Percentiles rank a stretch among this genome's conserved stretches.
phyloP scores from a whole-genome alignment of 257 asterid genomes.

The Nicotiana obtusifolia region DNA sequence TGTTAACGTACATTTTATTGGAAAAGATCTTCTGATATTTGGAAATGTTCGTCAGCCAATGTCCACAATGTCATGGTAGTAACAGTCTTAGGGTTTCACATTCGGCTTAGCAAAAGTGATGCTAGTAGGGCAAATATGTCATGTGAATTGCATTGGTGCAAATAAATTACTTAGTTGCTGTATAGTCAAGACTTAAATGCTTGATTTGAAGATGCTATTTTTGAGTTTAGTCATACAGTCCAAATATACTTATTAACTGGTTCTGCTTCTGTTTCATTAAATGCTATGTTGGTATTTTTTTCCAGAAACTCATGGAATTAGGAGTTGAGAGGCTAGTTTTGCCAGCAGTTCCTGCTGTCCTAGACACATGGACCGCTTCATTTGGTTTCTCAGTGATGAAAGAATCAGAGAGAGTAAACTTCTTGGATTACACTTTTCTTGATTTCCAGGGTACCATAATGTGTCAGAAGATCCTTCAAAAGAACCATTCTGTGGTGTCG shows the following conservation, averaged over 20 bases:
- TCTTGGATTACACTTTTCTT: conserved; percentile 52
- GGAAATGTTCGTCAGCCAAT: background rate
- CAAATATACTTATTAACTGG: background rate
- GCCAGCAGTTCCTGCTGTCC: conserved; percentile 68
- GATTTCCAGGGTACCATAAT: conserved; percentile 70
- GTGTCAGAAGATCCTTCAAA: conserved; percentile 62
- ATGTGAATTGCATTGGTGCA: background rate
- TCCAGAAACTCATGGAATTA: conserved; percentile 56
- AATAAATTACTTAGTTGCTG: background rate
- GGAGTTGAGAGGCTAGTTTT: conserved; percentile 88
- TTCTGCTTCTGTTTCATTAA: conserved; percentile 5
- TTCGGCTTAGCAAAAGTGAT: background rate
- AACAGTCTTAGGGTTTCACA: background rate
- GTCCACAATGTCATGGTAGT: background rate
- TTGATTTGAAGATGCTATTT: background rate
- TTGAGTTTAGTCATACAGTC: background rate
- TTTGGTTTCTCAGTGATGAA: conserved; percentile 69
- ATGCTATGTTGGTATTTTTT: background rate
- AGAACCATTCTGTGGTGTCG: conserved; percentile 18
- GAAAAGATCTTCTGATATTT: background rate
- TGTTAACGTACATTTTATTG: background rate
- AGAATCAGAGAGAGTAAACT: conserved; percentile 48
- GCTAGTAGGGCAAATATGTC: background rate
- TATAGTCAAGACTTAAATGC: background rate
- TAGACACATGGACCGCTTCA: conserved; percentile 66